Evolutionary conservation across 2,329 filamentous ascomycete species (phyloP), one percentile per base, ranked within the genome.

Genomic region (Claviceps sp.): DNA sequence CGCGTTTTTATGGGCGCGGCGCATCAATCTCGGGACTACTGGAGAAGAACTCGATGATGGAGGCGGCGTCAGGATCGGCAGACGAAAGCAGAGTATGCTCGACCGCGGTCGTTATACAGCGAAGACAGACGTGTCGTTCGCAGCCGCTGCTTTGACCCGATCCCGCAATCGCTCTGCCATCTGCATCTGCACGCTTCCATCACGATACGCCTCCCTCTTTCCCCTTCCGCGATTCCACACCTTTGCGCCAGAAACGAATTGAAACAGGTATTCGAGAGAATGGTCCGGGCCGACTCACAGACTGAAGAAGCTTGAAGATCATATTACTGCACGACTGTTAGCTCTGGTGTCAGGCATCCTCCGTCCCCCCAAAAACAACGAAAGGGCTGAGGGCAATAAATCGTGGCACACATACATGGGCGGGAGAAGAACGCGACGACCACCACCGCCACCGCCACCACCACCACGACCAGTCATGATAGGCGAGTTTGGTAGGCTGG

Each of bases 221-320:
- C 11, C 20, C 9, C 38, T 7, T 34, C 38, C 47, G 18, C 24
- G n/a, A 38, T 16, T 9, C 2, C 20, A 8, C 34, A 40, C 8
- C 14, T 11, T 5, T 14, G n/a, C 18, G 11, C 24, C 47, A 30
- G 18, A 8, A 30, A 9, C 26, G 20, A 16, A 42, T 42, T 11
- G 47, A 5, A 34, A 34, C 30, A 20, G 4, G 18, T 4, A 2
- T 18, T 13, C 2, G 7, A 24, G 41, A 38, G 14, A 5, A n/a
- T 13, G n/a, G 1, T 20, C 24, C 5, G 40, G 8, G 3, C 9
- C 13, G 22, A 69, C 68, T 68, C 55, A 70, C 68, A 46, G 70
- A 72, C 63, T 84, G 90, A 9, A 97, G 79, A 41, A 96, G 84
- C 76, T 93, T 95, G 81, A 73, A 73, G 56, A 73, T 72, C 59